These are phyloP conservation scores for Yamadazyma kitorensis DNA, from an alignment of 805 yeast genomes.

Conservation along the genomic window DNA sequence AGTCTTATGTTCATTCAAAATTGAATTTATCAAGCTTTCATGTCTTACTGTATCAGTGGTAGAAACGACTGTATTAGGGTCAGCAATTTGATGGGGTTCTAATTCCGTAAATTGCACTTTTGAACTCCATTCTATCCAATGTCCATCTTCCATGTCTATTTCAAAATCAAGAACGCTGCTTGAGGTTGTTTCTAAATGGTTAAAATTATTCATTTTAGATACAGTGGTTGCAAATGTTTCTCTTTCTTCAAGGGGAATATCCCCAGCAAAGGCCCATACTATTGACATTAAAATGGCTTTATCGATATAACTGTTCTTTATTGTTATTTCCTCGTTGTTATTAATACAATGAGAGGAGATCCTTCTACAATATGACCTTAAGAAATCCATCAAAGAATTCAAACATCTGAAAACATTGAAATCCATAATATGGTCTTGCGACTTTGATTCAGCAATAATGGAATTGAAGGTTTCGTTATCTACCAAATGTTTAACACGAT, in stretches of 20 bases:
- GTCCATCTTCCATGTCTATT: slow-evolving; percentile 6
- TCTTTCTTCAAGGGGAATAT: slow-evolving; percentile 39
- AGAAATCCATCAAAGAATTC: slow-evolving; percentile 37
- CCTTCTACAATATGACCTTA: slow-evolving; percentile 33
- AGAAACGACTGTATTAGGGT: slow-evolving; percentile 67
- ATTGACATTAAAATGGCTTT: slow-evolving; percentile 38
- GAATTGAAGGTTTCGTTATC: background rate
- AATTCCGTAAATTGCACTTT: slow-evolving; percentile 43
- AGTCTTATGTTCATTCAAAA: slow-evolving; percentile 56
- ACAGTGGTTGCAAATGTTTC: slow-evolving; percentile 32
- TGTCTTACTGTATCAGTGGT: slow-evolving; percentile 76
- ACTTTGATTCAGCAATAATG: slow-evolving; percentile 2
- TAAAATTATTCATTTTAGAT: slow-evolving; percentile 15
- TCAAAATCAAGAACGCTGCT: slow-evolving; percentile 6
- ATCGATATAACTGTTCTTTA: slow-evolving; percentile 19
- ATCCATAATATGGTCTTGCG: slow-evolving; percentile 51
- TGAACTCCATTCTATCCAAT: slow-evolving; percentile 9
- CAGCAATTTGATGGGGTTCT: slow-evolving; percentile 56
- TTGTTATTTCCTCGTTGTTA: background rate
- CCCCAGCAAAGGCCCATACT: slow-evolving; percentile 69
- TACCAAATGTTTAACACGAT: slow-evolving; percentile 1
- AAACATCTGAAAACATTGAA: slow-evolving; percentile 35
- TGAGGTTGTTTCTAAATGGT: slow-evolving; percentile 1
- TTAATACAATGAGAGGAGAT: slow-evolving; percentile 9
- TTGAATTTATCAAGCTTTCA: slow-evolving; percentile 55